phyloP scores from a whole-genome alignment of 140 eudicot species.

The Anethum foeniculum region DNA sequence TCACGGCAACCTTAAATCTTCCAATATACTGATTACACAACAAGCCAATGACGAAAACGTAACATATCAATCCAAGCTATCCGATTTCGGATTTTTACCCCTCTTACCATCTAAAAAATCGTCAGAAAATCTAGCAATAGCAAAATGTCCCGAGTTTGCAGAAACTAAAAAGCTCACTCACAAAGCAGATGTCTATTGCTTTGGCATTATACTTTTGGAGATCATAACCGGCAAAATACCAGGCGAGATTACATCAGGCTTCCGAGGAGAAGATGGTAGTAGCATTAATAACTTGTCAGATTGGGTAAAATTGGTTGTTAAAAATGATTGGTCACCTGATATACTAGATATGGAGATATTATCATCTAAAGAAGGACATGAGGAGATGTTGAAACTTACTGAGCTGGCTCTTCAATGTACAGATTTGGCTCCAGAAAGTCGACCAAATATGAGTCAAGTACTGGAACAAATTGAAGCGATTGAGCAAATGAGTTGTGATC shows the following conservation, averaged over 20 bases:
- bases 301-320: slow-evolving; percentile 52
- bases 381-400: slow-evolving; percentile 64
- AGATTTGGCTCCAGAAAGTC: slow-evolving; percentile 37
- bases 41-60: slow-evolving; percentile 6
- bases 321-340: slow-evolving; percentile 61
- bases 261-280: neutral
- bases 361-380: slow-evolving; percentile 54
- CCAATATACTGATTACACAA: slow-evolving; percentile 41
- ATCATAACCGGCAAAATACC: slow-evolving; percentile 55
- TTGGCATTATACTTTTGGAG: slow-evolving; percentile 59
- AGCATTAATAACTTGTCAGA: slow-evolving; percentile 35
- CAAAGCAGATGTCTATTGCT: slow-evolving; percentile 61
- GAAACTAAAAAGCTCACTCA: slow-evolving; percentile 37
- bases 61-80: slow-evolving; percentile 34
- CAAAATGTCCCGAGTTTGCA: slow-evolving; percentile 44
- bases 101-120: slow-evolving; percentile 35
- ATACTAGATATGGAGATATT: slow-evolving; percentile 65
- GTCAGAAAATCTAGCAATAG: slow-evolving; percentile 27
- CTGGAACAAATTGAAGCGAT: slow-evolving; percentile 46
- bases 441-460: slow-evolving; percentile 51
- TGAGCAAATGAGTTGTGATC: slow-evolving; percentile 10
- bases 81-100: slow-evolving; percentile 60
- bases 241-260: slow-evolving; percentile 17
- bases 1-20: slow-evolving; percentile 74
- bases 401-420: slow-evolving; percentile 66